These are phyloP conservation scores for Blastobotrys niveus DNA, from an alignment of 1,139 yeast genomes.

Conservation along the genomic window DNA sequence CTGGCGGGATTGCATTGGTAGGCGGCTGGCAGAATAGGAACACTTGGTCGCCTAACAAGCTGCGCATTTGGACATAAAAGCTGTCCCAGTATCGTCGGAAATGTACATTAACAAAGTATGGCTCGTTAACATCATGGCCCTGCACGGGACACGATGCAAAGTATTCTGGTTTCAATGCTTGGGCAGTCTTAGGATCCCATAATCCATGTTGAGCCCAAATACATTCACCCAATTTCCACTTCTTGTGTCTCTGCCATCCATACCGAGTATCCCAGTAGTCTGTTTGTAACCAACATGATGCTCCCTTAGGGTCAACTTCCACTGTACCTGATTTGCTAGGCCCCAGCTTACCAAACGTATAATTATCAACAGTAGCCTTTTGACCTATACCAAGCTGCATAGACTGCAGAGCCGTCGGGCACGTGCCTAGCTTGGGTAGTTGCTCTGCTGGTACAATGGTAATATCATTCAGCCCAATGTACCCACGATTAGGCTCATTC, in stretches of 20 bases:
- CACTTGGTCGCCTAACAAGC: conserved; percentile 39
- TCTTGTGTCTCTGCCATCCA: conserved; percentile 54
- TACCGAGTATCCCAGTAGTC: conserved; percentile 50
- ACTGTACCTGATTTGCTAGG: conserved; percentile 58
- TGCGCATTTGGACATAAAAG: conserved; percentile 48
- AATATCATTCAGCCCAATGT: conserved; percentile 30
- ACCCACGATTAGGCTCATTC: conserved; percentile 59
- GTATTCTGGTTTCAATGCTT: conserved; percentile 41
- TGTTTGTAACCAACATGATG: conserved; percentile 55
- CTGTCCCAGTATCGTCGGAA: conserved; percentile 54
- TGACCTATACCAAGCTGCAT: conserved; percentile 65
- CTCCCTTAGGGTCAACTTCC: conserved; percentile 61
- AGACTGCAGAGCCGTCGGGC: conserved; percentile 33
- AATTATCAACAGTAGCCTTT: conserved; percentile 58
- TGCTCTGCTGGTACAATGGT: conserved; percentile 30
- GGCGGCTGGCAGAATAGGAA: conserved; percentile 77
- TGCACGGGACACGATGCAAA: conserved; percentile 32
- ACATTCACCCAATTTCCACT: conserved; percentile 68
- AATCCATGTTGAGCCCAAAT: conserved; percentile 70
- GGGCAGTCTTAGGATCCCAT: conserved; percentile 51
- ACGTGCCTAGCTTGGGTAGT: conserved; percentile 31
- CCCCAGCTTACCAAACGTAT: conserved; percentile 63
- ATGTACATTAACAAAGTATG: conserved; percentile 56
- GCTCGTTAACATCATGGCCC: conserved; percentile 44
- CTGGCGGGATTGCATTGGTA: conserved; percentile 74